Evolutionary conservation across 495 filamentous ascomycete species (phyloP).

Genomic region (Annulohypoxylon moriforme): DNA sequence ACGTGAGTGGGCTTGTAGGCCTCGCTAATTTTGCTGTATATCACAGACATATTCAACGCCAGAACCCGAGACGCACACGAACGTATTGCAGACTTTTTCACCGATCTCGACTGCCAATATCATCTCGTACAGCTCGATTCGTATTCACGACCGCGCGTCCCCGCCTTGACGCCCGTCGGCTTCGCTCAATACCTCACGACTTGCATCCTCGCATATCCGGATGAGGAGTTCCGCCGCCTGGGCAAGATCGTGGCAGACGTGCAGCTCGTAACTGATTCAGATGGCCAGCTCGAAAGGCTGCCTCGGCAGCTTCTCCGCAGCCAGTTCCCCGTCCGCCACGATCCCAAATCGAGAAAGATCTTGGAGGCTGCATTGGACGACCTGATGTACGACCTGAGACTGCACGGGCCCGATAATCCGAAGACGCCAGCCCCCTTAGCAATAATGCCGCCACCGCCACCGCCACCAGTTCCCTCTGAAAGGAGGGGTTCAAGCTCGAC

Average conservation of each 20-base stretch:
- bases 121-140: slow-evolving; percentile 77
- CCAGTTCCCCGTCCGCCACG: slow-evolving; percentile 68
- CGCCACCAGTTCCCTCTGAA: slow-evolving; percentile 1
- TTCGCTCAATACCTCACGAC: slow-evolving; percentile 82
- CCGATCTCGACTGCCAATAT: slow-evolving; percentile 80
- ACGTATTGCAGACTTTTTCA: slow-evolving; percentile 72
- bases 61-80: slow-evolving; percentile 47
- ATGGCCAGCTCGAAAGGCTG: slow-evolving; percentile 78
- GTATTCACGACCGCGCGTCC: slow-evolving; percentile 72
- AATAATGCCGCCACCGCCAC: slow-evolving; percentile 15
- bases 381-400: slow-evolving; percentile 42
- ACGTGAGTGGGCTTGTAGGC: neutral
- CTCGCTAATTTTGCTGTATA: slow-evolving; percentile 17
- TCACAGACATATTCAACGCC: slow-evolving; percentile 62
- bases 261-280: slow-evolving; percentile 71
- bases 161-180: slow-evolving; percentile 81
- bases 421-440: slow-evolving; percentile 12
- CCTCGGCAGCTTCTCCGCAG: slow-evolving; percentile 81
- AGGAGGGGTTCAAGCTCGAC: neutral
- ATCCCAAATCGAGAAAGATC: slow-evolving; percentile 42
- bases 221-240: slow-evolving; percentile 79
- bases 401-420: slow-evolving; percentile 7
- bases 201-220: slow-evolving; percentile 80
- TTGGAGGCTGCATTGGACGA: slow-evolving; percentile 45
- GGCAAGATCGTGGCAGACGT: slow-evolving; percentile 77